A percentile compares a stretch with the other conserved stretches of the same genome.
phyloP scores from a whole-genome alignment of 2,329 filamentous ascomycete genomes.

The Alternaria novae-zelandiae region DNA sequence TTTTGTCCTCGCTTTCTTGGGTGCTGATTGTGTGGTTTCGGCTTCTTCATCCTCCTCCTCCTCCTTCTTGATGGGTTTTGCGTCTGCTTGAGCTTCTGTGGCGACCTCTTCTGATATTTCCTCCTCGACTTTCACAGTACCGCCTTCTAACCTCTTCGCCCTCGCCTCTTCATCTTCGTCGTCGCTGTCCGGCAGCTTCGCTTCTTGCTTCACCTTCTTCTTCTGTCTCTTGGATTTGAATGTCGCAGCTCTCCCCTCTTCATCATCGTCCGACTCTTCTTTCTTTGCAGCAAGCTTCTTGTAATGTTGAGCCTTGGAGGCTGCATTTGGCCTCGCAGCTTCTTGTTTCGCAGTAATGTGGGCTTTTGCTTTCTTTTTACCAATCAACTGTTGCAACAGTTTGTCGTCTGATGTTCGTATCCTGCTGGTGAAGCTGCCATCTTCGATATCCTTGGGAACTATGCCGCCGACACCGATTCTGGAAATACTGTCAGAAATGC shows the following conservation, averaged over 20 bases:
- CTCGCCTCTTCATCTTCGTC: constrained; percentile 20
- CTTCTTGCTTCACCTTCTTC: constrained; percentile 22
- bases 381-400: constrained; percentile 50
- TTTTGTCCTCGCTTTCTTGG: constrained; percentile 38
- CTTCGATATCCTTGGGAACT: constrained; percentile 44
- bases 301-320: constrained; percentile 36
- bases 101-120: neutral
- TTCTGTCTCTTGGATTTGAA: constrained; percentile 43
- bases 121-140: neutral
- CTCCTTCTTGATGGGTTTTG: constrained; percentile 8
- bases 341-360: constrained; percentile 37
- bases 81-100: constrained; percentile 1
- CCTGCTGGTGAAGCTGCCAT: constrained; percentile 47
- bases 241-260: constrained; percentile 43
- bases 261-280: constrained; percentile 50
- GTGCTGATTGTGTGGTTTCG: constrained; percentile 14
- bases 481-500: neutral
- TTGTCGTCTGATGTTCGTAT: constrained; percentile 51
- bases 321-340: constrained; percentile 23
- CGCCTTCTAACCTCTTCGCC: constrained; percentile 7
- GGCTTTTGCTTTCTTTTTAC: constrained; percentile 50
- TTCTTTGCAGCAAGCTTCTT: constrained; percentile 23
- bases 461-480: constrained; percentile 50
- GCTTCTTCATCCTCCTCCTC: constrained; percentile 2
- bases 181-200: constrained; percentile 5